Conservation (phyloP, 768 basidiomycete genomes). For the Kwoniella heveanensis region DNA sequence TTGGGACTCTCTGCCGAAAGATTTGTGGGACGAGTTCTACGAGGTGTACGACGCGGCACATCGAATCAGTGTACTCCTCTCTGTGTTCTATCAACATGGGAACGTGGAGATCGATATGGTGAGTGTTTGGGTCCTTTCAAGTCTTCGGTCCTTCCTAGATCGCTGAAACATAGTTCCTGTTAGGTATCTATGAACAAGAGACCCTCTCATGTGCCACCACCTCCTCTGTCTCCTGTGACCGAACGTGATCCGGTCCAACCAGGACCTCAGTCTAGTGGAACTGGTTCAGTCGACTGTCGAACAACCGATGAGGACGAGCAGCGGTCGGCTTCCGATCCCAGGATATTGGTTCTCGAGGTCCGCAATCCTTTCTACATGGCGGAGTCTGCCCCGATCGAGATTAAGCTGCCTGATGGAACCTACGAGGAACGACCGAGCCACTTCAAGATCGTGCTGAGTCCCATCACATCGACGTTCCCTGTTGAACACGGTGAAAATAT, state of each 20-base stretch:
- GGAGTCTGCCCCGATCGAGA: not conserved
- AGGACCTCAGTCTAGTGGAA: too few relatives aligned
- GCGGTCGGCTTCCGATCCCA: not conserved
- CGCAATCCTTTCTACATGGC: not conserved
- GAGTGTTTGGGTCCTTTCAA: too few relatives aligned
- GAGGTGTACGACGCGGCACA: not conserved
- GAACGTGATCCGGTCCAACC: too few relatives aligned
- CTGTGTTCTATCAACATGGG: not conserved
- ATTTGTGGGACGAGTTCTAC: not conserved
- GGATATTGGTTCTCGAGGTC: not conserved
- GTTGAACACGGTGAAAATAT: too few relatives aligned
- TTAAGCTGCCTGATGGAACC: not conserved
- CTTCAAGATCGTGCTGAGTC: not conserved
- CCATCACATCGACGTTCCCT: not conserved
- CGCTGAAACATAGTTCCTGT: too few relatives aligned
- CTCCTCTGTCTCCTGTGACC: not conserved
- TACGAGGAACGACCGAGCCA: constrained; percentile 1
- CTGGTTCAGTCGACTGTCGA: too few relatives aligned
- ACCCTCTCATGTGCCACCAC: not conserved
- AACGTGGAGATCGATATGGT: too few relatives aligned
- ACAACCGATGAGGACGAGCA: too few relatives aligned
- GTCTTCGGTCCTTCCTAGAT: too few relatives aligned
- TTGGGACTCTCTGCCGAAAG: not conserved
- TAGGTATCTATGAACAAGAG: too few relatives aligned
- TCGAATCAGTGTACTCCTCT: not conserved